Percentiles rank a stretch among this genome's conserved stretches.
These are phyloP conservation scores for Lonicera japonica DNA, from an alignment of 129 eudicot genomes.

Conservation along the genomic window DNA sequence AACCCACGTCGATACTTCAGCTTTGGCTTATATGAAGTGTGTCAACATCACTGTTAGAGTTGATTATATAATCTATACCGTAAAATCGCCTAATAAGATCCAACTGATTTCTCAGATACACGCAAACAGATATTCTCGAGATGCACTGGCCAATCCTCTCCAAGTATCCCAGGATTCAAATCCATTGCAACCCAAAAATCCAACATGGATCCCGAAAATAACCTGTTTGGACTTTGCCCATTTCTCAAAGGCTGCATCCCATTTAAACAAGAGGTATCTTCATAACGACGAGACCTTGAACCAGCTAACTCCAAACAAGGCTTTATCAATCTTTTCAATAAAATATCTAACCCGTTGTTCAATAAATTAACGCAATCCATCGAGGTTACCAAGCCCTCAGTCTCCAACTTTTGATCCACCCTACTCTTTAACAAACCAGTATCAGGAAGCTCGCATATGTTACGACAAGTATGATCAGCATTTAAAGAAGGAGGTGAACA, in stretches of 20 bases:
- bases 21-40: constrained; percentile 8
- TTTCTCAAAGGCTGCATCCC: constrained; percentile 17
- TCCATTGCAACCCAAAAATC: constrained; percentile 67
- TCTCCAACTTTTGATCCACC: constrained; percentile 48
- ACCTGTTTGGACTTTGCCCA: constrained; percentile 16
- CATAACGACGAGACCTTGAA: constrained; percentile 28
- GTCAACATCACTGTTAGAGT: constrained; percentile 28
- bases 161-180: constrained; percentile 60
- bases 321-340: constrained; percentile 44
- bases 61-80: constrained; percentile 18
- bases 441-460: constrained; percentile 42
- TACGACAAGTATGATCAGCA: constrained; percentile 41
- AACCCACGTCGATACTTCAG: constrained; percentile 23
- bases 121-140: constrained; percentile 50
- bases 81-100: not conserved
- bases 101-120: constrained; percentile 16
- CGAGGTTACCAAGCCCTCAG: constrained; percentile 38
- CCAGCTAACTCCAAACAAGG: constrained; percentile 47
- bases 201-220: constrained; percentile 31
- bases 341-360: constrained; percentile 65
- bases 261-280: constrained; percentile 17
- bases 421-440: constrained; percentile 43
- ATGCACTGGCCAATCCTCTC: constrained; percentile 61
- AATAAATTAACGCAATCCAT: constrained; percentile 56
- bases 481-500: constrained; percentile 19